These are phyloP conservation scores for Pelargonium cotyledonis DNA, from an alignment of 441 rosid genomes.

Conservation along the genomic window DNA sequence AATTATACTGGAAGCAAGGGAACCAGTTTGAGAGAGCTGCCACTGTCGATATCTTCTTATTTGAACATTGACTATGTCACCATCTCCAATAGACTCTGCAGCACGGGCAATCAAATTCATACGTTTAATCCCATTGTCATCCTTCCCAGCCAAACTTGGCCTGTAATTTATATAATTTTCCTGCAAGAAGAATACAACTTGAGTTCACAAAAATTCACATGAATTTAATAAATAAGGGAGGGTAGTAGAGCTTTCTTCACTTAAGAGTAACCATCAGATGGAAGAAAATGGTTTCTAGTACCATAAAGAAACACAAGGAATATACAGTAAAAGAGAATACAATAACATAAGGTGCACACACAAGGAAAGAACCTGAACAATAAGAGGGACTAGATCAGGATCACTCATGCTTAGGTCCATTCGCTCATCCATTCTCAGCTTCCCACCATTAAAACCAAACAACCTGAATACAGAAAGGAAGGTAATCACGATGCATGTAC, in stretches of 20 bases:
- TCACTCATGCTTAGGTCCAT: constrained; percentile 96
- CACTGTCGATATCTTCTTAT: constrained; percentile 92
- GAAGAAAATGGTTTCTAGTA: not conserved
- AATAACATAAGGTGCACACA: not conserved
- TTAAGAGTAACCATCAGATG: not conserved
- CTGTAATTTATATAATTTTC: constrained; percentile 90
- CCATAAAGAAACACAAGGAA: not conserved
- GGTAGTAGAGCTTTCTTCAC: not conserved
- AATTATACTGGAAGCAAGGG: constrained; percentile 70
- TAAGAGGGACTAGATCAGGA: constrained; percentile 85
- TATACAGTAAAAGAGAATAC: not conserved
- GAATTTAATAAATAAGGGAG: not conserved
- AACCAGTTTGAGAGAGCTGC: constrained; percentile 82
- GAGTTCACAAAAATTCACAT: not conserved
- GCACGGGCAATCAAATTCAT: constrained; percentile 76
- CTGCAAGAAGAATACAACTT: constrained; percentile 38
- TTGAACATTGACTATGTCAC: constrained; percentile 89
- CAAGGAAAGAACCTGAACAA: constrained; percentile 63
- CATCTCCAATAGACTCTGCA: constrained; percentile 91
- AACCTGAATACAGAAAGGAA: constrained; percentile 45
- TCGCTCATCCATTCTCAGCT: constrained; percentile 91
- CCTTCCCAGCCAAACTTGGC: constrained; percentile 62
- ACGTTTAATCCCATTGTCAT: constrained; percentile 64
- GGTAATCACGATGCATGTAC: constrained; percentile 6
- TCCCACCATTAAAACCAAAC: constrained; percentile 76